Conservation (phyloP, 2,329 filamentous ascomycete species). For the Verticillium zaregamsianum region DNA sequence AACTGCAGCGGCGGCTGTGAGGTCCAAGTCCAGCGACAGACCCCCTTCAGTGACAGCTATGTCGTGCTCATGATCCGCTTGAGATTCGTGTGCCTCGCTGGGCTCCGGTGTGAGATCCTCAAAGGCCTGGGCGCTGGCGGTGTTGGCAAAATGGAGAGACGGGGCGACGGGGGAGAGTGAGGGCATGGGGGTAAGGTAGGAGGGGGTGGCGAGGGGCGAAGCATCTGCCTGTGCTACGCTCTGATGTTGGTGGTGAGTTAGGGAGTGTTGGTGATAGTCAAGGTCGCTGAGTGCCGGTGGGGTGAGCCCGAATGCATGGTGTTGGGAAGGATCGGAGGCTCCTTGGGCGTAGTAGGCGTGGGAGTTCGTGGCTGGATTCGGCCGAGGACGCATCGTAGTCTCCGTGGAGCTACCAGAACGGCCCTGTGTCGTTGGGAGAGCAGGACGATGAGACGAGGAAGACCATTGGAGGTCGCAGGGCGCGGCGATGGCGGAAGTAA, state of each 20-base stretch:
- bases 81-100: not conserved
- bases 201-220: not conserved
- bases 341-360: not conserved
- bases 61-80: not conserved
- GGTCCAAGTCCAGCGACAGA: not conserved
- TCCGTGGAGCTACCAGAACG: not conserved
- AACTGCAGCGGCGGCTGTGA: not conserved
- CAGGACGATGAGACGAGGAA: not conserved
- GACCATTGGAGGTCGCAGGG: not conserved
- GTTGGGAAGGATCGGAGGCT: slow-evolving; percentile 1
- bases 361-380: not conserved
- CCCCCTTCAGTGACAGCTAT: not conserved
- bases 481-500: not conserved
- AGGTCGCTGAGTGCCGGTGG: slow-evolving; percentile 6
- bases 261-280: slow-evolving; percentile 1
- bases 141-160: not conserved
- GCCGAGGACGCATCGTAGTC: not conserved
- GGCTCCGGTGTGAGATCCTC: not conserved
- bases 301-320: slow-evolving; percentile 4
- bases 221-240: not conserved
- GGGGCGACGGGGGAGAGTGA: not conserved
- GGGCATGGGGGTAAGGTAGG: not conserved
- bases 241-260: slow-evolving; percentile 7
- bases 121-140: not conserved
- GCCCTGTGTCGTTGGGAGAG: not conserved